Evolutionary conservation across 306 rosid genomes (phyloP).

Genomic region (Spatholobus suberectus): DNA sequence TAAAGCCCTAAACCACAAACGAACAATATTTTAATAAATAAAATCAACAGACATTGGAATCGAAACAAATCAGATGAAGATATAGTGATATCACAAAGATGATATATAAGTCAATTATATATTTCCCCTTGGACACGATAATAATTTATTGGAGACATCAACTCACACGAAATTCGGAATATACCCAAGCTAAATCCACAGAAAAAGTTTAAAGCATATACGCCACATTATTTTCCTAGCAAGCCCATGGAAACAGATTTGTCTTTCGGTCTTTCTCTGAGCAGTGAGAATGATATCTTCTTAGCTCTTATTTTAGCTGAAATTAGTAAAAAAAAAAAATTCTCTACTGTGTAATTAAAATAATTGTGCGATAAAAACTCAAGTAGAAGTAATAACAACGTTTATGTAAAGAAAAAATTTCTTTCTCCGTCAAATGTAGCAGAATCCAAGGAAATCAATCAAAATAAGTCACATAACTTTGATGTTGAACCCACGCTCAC

Average conservation of each 20-base stretch:
- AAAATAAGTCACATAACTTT: neutral
- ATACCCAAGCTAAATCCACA: constrained; percentile 28
- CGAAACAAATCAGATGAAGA: constrained; percentile 36
- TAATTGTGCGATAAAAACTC: neutral
- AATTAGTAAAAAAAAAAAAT: no score
- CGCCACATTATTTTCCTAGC: constrained; percentile 3
- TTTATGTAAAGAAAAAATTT: neutral
- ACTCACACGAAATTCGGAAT: constrained; percentile 6
- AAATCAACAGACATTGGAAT: constrained; percentile 30
- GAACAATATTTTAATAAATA: neutral
- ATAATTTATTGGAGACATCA: constrained; percentile 1
- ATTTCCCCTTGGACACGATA: neutral
- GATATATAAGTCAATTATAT: neutral
- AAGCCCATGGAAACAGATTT: constrained; percentile 2
- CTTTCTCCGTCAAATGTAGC: neutral
- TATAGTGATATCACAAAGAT: constrained; percentile 15
- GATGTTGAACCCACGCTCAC: neutral
- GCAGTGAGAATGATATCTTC: neutral
- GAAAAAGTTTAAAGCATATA: constrained; percentile 43
- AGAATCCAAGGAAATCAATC: no score
- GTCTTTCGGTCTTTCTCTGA: neutral
- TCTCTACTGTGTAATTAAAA: neutral
- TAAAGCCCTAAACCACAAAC: constrained; percentile 24
- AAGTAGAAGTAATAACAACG: neutral
- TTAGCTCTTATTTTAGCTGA: neutral